Evolutionary conservation across 2,329 filamentous ascomycete genomes (phyloP), one percentile per base, ranked within the genome.

Genomic region (Claviceps cyperi): DNA sequence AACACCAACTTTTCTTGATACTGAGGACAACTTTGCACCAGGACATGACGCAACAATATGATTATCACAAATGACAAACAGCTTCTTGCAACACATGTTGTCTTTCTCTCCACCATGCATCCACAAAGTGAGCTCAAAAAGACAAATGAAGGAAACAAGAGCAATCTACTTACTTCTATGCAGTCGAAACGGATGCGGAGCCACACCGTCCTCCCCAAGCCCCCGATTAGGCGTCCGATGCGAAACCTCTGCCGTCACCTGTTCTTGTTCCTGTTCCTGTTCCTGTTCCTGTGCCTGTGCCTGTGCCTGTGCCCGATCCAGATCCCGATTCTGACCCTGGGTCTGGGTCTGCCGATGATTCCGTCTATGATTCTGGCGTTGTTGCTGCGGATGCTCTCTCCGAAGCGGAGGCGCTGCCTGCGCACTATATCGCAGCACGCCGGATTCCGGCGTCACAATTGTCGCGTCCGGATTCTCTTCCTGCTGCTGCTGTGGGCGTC

Each of bases 151-250:
- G 7, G 4, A 17, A 14, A 36, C n/a, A 28, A 22, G 24, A 38
- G 32, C 24, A 8, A 21, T 6, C 24, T 21, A 64, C 65, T 65
- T 51, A 67, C 65, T 60, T 55, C 64, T 59, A 48, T 67, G 64
- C 2, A 67, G 56, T 17, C 65, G 64, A 52, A 67, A 67, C 0
- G 65, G 65, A 58, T 67, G 63, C 39, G 62, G 62, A 24, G 60
- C 60, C 21, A 63, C 64, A 41, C 55, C 39, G 36, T 43, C 44
- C 21, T 51, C 46, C n/a, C 38, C 19, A n/a, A 38, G 38, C 35
- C n/a, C 32, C 43, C 47, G 49, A 48, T 55, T 50, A 4, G 56
- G 52, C 44, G 53, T 56, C 38, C 48, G 47, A 54, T 61, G 52
- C 57, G 41, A 43, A 40, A 53, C 37, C 13, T 51, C 56, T 41